Base-by-base conservation (phyloP, 139 green algal genomes). In the Tetradesmus obliquus region DNA sequence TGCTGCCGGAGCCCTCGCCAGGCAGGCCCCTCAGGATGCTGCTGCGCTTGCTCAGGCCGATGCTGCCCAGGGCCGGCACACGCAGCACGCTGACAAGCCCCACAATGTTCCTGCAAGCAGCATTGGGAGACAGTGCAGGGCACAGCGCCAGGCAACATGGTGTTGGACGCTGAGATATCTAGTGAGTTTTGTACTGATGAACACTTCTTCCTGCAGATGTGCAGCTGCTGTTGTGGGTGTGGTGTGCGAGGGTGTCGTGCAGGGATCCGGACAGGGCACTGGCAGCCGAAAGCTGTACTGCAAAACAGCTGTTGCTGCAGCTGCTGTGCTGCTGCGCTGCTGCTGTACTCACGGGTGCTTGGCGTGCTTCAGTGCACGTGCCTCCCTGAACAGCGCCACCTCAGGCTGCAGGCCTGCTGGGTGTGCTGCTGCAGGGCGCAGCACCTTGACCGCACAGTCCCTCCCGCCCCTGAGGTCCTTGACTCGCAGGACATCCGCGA, bases 331-430 rank as follows among this genome's bases (percentile, higher is more conserved):
- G 62, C 62, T 12, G 62, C 32, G 32, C 32, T 45, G 32, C 32
- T 45, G 32, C 32, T 45, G 32, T 4, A 88, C 85, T 82, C 69
- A 88, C 83, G 57, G 24, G 62, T 89, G 85, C 19, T 62, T 81
- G 45, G 85, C 85, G 20, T 89, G 85, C 85, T 89, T 81, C 17
- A 89, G 85, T 17, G 85, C 85, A 5, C 85, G 85, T 45, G 85
- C 85, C 45, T 89, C 85, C 51, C 85, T 81, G 15, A 89, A 60
- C 1, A 89, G 62, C 6, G 85, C 62, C 13, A 81, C 85, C 45
- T 89, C 85, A 66, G 84, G 66, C 24, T 58, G 62, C 85, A 89
- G 32, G 12, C 85, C 53, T 22, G 62, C 85, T 69, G 60, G 60
- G 32, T 81, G 60, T 53, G 85, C 45, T 66, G 85, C n/a, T 51